phyloP scores from a whole-genome alignment of 176 grass and related monocot species.

The Hordeum marinum region DNA sequence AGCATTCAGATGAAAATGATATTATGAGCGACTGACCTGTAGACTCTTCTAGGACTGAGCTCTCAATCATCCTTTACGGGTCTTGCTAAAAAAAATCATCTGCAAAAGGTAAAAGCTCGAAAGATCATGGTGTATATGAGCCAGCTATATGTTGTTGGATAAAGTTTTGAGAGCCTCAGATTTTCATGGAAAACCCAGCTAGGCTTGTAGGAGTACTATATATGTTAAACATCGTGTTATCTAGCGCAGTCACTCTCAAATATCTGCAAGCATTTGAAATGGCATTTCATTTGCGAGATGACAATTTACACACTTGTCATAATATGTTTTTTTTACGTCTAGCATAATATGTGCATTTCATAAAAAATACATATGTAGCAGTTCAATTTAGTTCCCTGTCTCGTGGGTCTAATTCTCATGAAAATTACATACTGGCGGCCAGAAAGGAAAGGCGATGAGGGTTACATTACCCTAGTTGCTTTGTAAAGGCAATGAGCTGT shows the following conservation, averaged over 20 bases:
- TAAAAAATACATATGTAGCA: neutral
- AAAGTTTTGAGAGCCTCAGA: neutral
- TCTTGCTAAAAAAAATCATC: neutral
- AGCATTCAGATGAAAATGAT: slow-evolving; percentile 70
- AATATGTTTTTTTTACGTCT: neutral
- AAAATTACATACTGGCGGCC: no score
- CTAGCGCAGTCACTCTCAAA: neutral
- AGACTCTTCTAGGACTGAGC: neutral
- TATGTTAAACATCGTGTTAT: neutral
- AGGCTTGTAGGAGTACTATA: neutral
- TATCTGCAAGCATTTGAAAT: neutral
- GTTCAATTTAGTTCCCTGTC: no score
- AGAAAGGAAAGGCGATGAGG: no score
- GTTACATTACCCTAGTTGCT: no score
- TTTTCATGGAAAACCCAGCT: neutral
- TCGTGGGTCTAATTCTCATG: no score
- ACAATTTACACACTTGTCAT: neutral
- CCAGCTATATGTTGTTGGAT: neutral
- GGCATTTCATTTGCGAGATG: neutral
- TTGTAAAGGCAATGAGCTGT: no score
- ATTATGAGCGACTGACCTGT: slow-evolving; percentile 48
- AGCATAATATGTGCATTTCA: neutral
- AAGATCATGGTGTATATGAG: neutral
- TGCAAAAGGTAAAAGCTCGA: neutral
- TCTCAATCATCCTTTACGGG: neutral